These are phyloP conservation scores for Deakozyma indianensis DNA, from an alignment of 805 yeast species.

Conservation along the genomic window DNA sequence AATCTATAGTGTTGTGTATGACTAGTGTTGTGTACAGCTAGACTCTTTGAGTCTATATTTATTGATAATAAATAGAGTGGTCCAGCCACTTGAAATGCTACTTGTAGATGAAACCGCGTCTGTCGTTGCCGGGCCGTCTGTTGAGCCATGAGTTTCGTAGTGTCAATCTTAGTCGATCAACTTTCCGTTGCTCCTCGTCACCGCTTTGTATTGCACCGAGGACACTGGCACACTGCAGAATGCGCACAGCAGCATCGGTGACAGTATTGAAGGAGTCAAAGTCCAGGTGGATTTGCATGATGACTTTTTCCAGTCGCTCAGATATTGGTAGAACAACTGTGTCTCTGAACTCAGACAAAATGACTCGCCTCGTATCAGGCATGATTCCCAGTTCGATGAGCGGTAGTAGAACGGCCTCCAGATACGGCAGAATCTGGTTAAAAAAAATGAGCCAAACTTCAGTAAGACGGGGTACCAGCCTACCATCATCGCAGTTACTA, in stretches of 20 bases:
- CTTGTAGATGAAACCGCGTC: neutral
- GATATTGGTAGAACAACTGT: constrained; percentile 19
- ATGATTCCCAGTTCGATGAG: constrained; percentile 31
- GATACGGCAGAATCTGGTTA: constrained; percentile 38
- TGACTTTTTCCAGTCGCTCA: constrained; percentile 12
- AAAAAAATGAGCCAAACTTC: constrained; percentile 46
- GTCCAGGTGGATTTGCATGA: constrained; percentile 6
- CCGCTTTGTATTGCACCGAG: constrained; percentile 37
- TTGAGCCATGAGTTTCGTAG: constrained; percentile 16
- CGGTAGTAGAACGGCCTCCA: constrained; percentile 50
- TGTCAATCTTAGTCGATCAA: constrained; percentile 34
- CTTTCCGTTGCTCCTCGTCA: constrained; percentile 41
- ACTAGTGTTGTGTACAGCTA: neutral
- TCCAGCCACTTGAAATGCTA: neutral
- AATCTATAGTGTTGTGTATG: neutral
- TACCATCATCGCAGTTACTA: constrained; percentile 13
- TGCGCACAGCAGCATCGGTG: constrained; percentile 17
- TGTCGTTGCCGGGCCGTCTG: neutral
- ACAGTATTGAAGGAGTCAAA: constrained; percentile 7
- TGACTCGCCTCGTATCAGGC: constrained; percentile 16
- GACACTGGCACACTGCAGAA: constrained; percentile 51
- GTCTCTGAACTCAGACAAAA: constrained; percentile 24
- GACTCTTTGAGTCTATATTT: neutral
- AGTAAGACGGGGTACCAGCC: constrained; percentile 17
- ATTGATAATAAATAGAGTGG: neutral